Evolutionary conservation across 768 basidiomycete genomes (phyloP).

Genomic region (Chalciporus sphaerocephalus): DNA sequence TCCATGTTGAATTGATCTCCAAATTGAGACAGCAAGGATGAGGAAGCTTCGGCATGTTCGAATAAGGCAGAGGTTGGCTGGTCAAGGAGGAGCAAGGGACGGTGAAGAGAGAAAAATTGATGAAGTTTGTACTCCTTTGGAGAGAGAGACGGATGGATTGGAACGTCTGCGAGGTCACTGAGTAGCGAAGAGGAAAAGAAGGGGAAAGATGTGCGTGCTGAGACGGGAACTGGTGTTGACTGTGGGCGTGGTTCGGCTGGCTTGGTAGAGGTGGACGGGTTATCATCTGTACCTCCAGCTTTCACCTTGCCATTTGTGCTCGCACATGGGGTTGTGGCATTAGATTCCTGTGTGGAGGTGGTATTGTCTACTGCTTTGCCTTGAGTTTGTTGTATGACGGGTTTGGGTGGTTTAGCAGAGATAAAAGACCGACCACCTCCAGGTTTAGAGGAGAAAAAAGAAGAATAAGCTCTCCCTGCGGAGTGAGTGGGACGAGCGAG

Average conservation of each 20-base stretch:
- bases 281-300: slow-evolving; percentile 25
- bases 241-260: slow-evolving; percentile 22
- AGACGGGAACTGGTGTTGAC: slow-evolving; percentile 11
- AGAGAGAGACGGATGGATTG: slow-evolving; percentile 52
- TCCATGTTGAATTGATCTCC: slow-evolving; percentile 25
- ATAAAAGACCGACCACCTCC: slow-evolving; percentile 75
- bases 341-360: slow-evolving; percentile 34
- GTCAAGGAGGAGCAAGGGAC: slow-evolving; percentile 68
- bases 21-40: slow-evolving; percentile 16
- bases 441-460: slow-evolving; percentile 74
- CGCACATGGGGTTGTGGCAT: slow-evolving; percentile 11
- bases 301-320: slow-evolving; percentile 13
- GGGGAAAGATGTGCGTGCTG: slow-evolving; percentile 15
- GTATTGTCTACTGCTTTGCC: slow-evolving; percentile 38
- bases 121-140: slow-evolving; percentile 74
- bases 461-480: slow-evolving; percentile 62
- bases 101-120: slow-evolving; percentile 79
- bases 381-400: slow-evolving; percentile 34
- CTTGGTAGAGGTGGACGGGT: slow-evolving; percentile 18
- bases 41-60: slow-evolving; percentile 28
- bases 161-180: slow-evolving; percentile 10
- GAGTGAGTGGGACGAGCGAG: slow-evolving; percentile 45
- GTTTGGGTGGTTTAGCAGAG: slow-evolving; percentile 61
- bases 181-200: slow-evolving; percentile 9
- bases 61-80: slow-evolving; percentile 58